Percentiles rank a stretch among this genome's conserved stretches.
These are phyloP conservation scores for Encephalitozoon romaleae DNA, from an alignment of 371 early-diverging fungal genomes.

Conservation along the genomic window DNA sequence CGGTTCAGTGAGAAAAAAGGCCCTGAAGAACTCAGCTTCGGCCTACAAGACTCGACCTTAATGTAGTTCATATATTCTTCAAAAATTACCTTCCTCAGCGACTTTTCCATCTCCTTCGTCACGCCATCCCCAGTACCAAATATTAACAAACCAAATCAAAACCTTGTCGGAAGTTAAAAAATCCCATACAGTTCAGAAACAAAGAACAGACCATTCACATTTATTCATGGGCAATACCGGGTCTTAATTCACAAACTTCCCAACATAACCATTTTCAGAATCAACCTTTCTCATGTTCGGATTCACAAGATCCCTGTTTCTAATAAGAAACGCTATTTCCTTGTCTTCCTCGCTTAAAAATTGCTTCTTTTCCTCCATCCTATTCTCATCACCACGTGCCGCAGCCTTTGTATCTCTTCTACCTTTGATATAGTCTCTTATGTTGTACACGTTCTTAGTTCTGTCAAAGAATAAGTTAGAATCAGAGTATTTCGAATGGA, in stretches of 20 bases:
- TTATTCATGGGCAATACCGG: background rate
- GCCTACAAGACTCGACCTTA: background rate
- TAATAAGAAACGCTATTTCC: background rate
- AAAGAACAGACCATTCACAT: background rate
- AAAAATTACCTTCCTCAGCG: background rate
- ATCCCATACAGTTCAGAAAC: background rate
- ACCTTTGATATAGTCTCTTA: background rate
- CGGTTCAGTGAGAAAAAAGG: background rate
- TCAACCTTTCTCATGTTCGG: background rate
- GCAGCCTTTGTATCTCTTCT: background rate
- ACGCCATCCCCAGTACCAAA: background rate
- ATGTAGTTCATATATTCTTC: background rate
- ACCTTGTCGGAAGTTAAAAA: background rate
- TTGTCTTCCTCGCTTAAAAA: conserved; percentile 9
- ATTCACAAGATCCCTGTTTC: conserved; percentile 8
- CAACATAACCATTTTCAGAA: background rate
- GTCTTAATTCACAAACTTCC: background rate
- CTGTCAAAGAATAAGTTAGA: background rate
- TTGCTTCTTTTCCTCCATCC: background rate
- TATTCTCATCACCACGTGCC: background rate
- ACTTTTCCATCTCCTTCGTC: background rate
- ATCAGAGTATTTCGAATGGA: background rate
- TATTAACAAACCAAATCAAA: background rate
- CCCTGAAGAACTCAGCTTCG: background rate
- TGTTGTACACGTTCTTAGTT: background rate